phyloP scores from a whole-genome alignment of 73 alveolate genomes.

The Tetrahymena borealis region DNA sequence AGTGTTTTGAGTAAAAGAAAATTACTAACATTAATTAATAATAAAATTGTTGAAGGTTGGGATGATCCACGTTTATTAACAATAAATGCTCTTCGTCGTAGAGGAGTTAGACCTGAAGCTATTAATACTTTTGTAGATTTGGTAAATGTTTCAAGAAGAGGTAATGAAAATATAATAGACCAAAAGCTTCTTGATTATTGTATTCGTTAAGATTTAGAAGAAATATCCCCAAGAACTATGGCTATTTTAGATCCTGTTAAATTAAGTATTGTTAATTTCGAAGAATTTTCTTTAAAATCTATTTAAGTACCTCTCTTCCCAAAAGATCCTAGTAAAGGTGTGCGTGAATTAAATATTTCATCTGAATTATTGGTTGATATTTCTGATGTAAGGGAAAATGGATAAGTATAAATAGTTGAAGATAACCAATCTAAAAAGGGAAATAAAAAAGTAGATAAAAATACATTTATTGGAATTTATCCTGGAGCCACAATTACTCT shows the following conservation, averaged over 20 bases:
- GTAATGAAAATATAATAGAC: conserved; percentile 85
- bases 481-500: conserved; percentile 85
- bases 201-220: conserved; percentile 86
- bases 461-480: conserved; percentile 82
- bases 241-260: conserved; percentile 86
- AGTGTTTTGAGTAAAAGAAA: conserved; percentile 89
- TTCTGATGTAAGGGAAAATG: neutral
- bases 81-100: conserved; percentile 83
- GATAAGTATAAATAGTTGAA: neutral
- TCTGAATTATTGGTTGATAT: neutral
- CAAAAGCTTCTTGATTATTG: conserved; percentile 83
- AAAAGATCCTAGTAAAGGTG: conserved; percentile 62
- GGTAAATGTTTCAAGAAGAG: conserved; percentile 92
- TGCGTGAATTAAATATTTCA: conserved; percentile 4
- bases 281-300: conserved; percentile 35
- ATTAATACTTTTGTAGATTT: conserved; percentile 91
- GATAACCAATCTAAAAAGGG: conserved; percentile 59
- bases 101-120: conserved; percentile 95
- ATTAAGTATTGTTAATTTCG: conserved; percentile 59
- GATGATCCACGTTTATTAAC: conserved; percentile 97
- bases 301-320: conserved; percentile 88
- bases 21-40: conserved; percentile 73
- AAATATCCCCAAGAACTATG: conserved; percentile 88
- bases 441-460: conserved; percentile 68
- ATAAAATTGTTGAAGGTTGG: conserved; percentile 89